These are phyloP conservation scores for Fusarium euwallaceae DNA, from an alignment of 2,329 filamentous ascomycete genomes.

Conservation along the genomic window DNA sequence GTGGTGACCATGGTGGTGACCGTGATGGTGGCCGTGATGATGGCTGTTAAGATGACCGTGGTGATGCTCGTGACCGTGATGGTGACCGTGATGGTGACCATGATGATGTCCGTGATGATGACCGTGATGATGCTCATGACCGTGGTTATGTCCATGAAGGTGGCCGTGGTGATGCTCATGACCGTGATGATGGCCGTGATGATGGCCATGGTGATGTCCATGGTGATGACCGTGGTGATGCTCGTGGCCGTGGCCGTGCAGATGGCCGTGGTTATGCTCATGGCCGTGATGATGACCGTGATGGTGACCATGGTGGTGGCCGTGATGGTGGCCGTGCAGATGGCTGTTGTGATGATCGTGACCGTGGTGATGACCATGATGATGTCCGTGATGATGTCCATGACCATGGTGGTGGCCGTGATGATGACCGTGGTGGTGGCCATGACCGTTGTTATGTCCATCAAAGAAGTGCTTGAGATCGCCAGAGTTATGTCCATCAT, in stretches of 20 bases:
- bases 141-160: slow-evolving; percentile 8
- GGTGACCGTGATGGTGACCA: background rate
- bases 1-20: background rate
- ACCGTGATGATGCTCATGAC: background rate
- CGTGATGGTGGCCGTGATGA: slow-evolving; percentile 13
- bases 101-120: slow-evolving; percentile 12
- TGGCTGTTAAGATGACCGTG: background rate
- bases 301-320: slow-evolving; percentile 2
- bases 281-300: background rate
- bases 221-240: slow-evolving; percentile 1
- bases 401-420: slow-evolving; percentile 2
- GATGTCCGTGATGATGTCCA: slow-evolving; percentile 1
- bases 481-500: background rate
- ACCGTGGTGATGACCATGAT: background rate
- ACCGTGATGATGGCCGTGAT: background rate
- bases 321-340: background rate
- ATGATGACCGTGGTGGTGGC: background rate
- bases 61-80: slow-evolving; percentile 1
- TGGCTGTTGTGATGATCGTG: background rate
- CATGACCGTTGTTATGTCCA: background rate
- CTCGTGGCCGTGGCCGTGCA: too few relatives aligned
- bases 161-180: background rate
- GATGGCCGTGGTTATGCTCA: background rate
- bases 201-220: background rate
- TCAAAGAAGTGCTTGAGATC: background rate